These are phyloP conservation scores for Pisolithus thermaeus DNA, from an alignment of 1,284 basidiomycete genomes.

Conservation along the genomic window DNA sequence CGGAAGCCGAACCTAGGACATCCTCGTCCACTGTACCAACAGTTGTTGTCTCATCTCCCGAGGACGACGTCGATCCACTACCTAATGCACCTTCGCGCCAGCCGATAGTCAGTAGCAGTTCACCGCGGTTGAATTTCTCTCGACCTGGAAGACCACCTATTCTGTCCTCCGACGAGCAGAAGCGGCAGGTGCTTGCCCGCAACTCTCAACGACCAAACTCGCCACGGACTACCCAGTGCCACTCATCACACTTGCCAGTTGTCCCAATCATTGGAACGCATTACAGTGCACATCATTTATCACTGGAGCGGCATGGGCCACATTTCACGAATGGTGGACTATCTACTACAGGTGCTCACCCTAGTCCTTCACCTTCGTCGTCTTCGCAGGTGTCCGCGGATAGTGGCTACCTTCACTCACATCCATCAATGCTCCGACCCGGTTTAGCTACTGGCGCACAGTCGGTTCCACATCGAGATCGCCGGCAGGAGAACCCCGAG, in stretches of 20 bases:
- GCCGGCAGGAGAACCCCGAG: slow-evolving; percentile 43
- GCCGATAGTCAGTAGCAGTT: slow-evolving; percentile 30
- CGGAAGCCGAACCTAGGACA: slow-evolving; percentile 24
- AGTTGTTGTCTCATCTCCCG: slow-evolving; percentile 40
- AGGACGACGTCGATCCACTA: slow-evolving; percentile 12
- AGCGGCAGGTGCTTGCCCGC: slow-evolving; percentile 55
- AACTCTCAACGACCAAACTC: slow-evolving; percentile 36
- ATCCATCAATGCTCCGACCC: slow-evolving; percentile 30
- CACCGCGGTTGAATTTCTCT: slow-evolving; percentile 48
- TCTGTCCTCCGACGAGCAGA: slow-evolving; percentile 46
- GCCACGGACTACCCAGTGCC: slow-evolving; percentile 17
- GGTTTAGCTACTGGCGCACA: slow-evolving; percentile 49
- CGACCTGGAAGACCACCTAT: slow-evolving; percentile 45
- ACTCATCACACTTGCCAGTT: slow-evolving; percentile 11
- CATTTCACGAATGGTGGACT: neutral
- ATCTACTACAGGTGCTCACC: slow-evolving; percentile 9
- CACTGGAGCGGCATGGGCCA: neutral
- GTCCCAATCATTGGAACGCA: slow-evolving; percentile 18
- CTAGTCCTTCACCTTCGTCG: slow-evolving; percentile 10
- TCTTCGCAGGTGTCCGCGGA: slow-evolving; percentile 12
- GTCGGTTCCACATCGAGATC: slow-evolving; percentile 57
- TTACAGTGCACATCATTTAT: slow-evolving; percentile 3
- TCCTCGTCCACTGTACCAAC: slow-evolving; percentile 37
- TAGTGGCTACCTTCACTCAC: slow-evolving; percentile 15
- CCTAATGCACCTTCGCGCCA: slow-evolving; percentile 15